These are phyloP conservation scores for Penicillium griseofulvum DNA, from an alignment of 2,329 filamentous ascomycete genomes.

Conservation along the genomic window DNA sequence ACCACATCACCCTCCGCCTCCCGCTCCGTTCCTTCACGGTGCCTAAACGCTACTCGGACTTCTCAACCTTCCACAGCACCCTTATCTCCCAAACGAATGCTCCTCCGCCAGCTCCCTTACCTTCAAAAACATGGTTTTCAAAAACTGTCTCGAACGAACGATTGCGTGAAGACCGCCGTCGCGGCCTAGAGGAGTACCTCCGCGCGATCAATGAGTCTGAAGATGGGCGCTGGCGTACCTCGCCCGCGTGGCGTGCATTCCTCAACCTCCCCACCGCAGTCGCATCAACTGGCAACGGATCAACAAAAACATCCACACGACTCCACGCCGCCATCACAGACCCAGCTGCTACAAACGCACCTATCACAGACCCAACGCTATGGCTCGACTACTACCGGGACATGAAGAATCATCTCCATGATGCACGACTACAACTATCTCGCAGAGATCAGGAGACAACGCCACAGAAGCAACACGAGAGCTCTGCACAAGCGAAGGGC, in stretches of 20 bases:
- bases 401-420: constrained; percentile 60
- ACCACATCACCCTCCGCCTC: constrained; percentile 61
- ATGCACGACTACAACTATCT: constrained; percentile 58
- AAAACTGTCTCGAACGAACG: constrained; percentile 56
- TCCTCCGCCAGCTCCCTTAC: constrained; percentile 55
- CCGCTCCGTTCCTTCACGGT: constrained; percentile 59
- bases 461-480: constrained; percentile 61
- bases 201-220: constrained; percentile 55
- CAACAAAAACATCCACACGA: constrained; percentile 33
- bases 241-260: constrained; percentile 57
- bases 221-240: constrained; percentile 59
- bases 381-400: constrained; percentile 63
- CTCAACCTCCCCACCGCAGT: constrained; percentile 53
- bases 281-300: constrained; percentile 30
- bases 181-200: constrained; percentile 58
- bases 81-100: constrained; percentile 51
- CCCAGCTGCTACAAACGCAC: constrained; percentile 32
- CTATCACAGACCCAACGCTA: constrained; percentile 53
- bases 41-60: constrained; percentile 65
- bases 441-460: constrained; percentile 58
- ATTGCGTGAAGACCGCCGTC: constrained; percentile 57
- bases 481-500: constrained; percentile 61
- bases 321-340: constrained; percentile 46
- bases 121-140: constrained; percentile 61
- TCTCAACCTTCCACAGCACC: constrained; percentile 53